Percentiles rank a stretch among this genome's conserved stretches.
Evolutionary conservation across 192 early-diverging fungal species (phyloP).

Genomic region (Entomortierella lignicola): DNA sequence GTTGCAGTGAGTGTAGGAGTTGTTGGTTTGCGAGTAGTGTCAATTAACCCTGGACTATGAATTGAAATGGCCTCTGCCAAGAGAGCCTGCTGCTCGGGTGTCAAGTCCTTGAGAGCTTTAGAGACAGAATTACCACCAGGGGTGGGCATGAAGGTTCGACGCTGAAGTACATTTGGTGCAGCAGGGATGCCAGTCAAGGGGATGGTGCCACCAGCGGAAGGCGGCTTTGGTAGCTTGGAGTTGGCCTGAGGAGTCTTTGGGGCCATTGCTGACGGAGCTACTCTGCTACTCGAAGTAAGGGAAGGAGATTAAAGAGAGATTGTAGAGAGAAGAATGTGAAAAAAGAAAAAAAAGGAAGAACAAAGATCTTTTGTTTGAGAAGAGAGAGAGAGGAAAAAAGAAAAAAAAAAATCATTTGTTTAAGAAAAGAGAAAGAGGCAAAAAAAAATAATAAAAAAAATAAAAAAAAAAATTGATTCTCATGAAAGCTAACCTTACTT

Average conservation of each 20-base stretch:
- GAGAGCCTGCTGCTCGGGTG: slow-evolving; percentile 57
- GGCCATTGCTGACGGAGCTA: slow-evolving; percentile 38
- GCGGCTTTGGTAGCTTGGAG: slow-evolving; percentile 56
- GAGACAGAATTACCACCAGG: slow-evolving; percentile 20
- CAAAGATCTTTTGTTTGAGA: background rate
- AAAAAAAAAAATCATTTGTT: background rate
- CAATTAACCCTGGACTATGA: slow-evolving; percentile 50
- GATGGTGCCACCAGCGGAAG: slow-evolving; percentile 32
- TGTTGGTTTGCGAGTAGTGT: slow-evolving; percentile 14
- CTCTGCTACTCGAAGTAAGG: slow-evolving; percentile 11
- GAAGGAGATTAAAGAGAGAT: background rate
- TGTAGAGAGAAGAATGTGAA: background rate
- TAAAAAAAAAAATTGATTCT: no score
- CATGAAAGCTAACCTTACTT: no score
- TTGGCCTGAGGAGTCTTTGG: slow-evolving; percentile 50
- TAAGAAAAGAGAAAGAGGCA: no score
- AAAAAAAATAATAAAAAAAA: no score
- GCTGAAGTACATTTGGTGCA: slow-evolving; percentile 29
- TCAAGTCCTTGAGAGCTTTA: slow-evolving; percentile 50
- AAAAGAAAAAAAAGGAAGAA: slow-evolving; percentile 1
- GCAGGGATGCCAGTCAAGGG: slow-evolving; percentile 41
- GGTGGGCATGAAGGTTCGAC: slow-evolving; percentile 30
- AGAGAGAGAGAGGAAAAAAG: background rate
- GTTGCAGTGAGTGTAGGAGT: background rate
- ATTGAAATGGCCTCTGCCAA: slow-evolving; percentile 55